Evolutionary conservation across 192 early-diverging fungal genomes (phyloP), one percentile per base, ranked within the genome.

Genomic region (Pilaira anomala): DNA sequence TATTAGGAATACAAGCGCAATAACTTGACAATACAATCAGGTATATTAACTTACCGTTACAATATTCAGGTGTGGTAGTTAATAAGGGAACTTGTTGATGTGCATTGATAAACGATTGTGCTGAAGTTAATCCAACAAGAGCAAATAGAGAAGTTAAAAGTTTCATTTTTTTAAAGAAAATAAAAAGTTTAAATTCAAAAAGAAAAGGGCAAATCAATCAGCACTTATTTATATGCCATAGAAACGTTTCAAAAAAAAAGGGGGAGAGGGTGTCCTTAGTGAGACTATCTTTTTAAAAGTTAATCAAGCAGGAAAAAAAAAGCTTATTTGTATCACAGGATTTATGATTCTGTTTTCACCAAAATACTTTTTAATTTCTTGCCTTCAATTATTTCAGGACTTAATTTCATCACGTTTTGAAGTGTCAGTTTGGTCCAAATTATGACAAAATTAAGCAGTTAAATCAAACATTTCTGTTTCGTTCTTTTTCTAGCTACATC

Each of bases 171-270:
- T 55, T 46, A 18, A 4, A 19, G 5, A 18, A n/a, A 46, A 46
- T 16, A 19, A 46, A 29, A 36, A 30, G 26, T 12, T 33, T 3
- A 55, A 36, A 11, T 29, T 25, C 12, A 53, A 16, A 30, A 52
- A 30, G 30, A 36, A 30, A 29, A 16, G 28, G 29, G 29, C 4
- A 54, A 33, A 55, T 33, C 52, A 8, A 14, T 18, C 28, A 18
- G 26, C 1, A 7, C 11, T 18, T 55, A 30, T 55, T 19, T 46
- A 19, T 46, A 19, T 55, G 26, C 28, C 3, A 51, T 55, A 29
- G 30, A 50, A 55, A 18, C 26, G 53, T 33, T 55, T 55, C 53
- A 55, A 30, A 55, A 36, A 29, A n/a, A 9, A 3, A 9, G 33
- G 33, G 33, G 6, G 33, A 9, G 1, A 9, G 33, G 33, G 33